These are phyloP conservation scores for Ceratobasidium sp. DNA, from an alignment of 1,284 basidiomycete genomes.

Conservation along the genomic window DNA sequence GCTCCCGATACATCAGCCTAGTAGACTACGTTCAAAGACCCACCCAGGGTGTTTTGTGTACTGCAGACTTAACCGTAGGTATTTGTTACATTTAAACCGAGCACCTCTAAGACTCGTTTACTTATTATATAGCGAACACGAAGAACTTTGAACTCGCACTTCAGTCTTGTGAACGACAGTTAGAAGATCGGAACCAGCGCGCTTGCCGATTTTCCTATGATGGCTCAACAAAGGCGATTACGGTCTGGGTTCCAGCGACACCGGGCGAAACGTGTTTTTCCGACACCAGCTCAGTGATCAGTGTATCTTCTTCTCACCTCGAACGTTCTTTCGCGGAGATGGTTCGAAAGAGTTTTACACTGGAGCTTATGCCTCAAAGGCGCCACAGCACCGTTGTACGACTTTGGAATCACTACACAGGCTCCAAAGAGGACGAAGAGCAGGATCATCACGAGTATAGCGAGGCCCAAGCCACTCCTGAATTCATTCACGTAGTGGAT, in stretches of 20 bases:
- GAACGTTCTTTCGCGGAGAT: background rate
- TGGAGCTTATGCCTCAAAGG: background rate
- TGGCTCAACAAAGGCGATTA: background rate
- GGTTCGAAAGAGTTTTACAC: background rate
- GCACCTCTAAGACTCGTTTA: background rate
- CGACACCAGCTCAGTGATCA: background rate
- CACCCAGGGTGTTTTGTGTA: background rate
- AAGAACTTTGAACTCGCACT: background rate
- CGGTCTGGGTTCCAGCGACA: background rate
- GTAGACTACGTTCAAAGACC: background rate
- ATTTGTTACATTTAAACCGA: background rate
- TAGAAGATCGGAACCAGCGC: background rate
- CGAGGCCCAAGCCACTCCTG: background rate
- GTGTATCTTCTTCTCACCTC: background rate
- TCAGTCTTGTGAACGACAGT: background rate
- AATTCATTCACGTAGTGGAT: background rate
- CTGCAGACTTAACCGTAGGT: background rate
- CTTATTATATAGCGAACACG: background rate
- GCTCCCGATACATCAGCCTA: slow-evolving; percentile 16
- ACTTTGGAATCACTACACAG: background rate
- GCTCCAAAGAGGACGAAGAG: background rate
- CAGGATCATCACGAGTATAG: background rate
- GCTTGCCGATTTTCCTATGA: background rate
- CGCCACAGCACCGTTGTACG: background rate
- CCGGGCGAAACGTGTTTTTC: background rate